Evolutionary conservation across 139 green algal genomes (phyloP).

Genomic region (Chlorella sp.): DNA sequence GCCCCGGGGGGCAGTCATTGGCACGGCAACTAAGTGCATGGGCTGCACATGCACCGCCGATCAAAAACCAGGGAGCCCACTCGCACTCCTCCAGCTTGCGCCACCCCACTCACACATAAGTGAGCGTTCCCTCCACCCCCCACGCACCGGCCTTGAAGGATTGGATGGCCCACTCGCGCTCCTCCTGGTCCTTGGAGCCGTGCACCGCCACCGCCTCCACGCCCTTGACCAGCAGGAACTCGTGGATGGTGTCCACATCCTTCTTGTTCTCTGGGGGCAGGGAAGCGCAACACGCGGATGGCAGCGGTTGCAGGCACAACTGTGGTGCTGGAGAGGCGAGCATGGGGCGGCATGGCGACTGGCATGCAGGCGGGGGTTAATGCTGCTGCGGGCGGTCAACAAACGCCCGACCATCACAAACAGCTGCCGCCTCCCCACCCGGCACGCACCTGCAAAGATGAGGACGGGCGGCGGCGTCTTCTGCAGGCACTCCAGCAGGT

Average conservation of each 20-base stretch:
- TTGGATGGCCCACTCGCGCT: conserved; percentile 87
- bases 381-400: too few relatives aligned
- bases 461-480: conserved; percentile 98
- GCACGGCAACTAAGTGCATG: too few relatives aligned
- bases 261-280: conserved; percentile 89
- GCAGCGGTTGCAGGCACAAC: background rate
- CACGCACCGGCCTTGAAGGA: conserved; percentile 87
- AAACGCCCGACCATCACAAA: too few relatives aligned
- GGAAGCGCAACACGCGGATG: background rate
- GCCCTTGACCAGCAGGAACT: conserved; percentile 93
- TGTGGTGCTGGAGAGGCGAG: background rate
- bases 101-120: too few relatives aligned
- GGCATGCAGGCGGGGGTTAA: too few relatives aligned
- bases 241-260: conserved; percentile 97
- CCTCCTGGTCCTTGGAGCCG: conserved; percentile 97
- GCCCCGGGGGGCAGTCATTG: too few relatives aligned
- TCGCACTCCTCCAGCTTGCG: too few relatives aligned
- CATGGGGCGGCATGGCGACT: too few relatives aligned
- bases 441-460: conserved; percentile 83
- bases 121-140: too few relatives aligned
- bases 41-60: too few relatives aligned
- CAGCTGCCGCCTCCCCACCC: too few relatives aligned
- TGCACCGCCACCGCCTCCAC: conserved; percentile 98
- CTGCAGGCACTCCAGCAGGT: conserved; percentile 97
- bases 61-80: too few relatives aligned